These are phyloP conservation scores for Gaultheria prostrata DNA, from an alignment of 148 eudicot species.

Conservation along the genomic window DNA sequence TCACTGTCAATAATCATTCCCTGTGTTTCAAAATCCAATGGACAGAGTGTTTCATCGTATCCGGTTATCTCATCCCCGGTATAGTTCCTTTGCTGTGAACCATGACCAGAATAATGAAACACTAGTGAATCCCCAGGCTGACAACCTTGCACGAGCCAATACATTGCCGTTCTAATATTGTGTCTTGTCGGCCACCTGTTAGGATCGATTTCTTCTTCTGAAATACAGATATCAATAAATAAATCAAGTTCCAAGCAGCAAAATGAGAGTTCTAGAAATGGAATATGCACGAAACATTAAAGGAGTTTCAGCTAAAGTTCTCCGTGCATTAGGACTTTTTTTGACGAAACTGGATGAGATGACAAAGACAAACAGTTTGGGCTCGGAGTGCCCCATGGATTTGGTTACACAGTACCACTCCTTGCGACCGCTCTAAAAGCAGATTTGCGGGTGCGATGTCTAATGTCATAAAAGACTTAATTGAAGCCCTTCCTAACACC, in stretches of 20 bases:
- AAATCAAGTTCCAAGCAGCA: slow-evolving; percentile 10
- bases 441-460: too few relatives aligned
- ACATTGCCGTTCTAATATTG: slow-evolving; percentile 51
- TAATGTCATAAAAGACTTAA: too few relatives aligned
- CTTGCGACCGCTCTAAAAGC: too few relatives aligned
- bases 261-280: not conserved
- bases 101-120: slow-evolving; percentile 64
- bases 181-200: slow-evolving; percentile 42
- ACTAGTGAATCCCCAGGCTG: slow-evolving; percentile 59
- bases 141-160: slow-evolving; percentile 59
- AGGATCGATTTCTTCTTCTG: slow-evolving; percentile 57
- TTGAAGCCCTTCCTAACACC: too few relatives aligned
- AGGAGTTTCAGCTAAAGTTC: not conserved
- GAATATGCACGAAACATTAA: slow-evolving; percentile 1
- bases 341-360: not conserved
- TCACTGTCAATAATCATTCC: slow-evolving; percentile 58
- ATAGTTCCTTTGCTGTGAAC: slow-evolving; percentile 50
- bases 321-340: not conserved
- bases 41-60: slow-evolving; percentile 55
- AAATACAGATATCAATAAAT: slow-evolving; percentile 17
- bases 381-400: too few relatives aligned
- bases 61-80: slow-evolving; percentile 54
- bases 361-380: not conserved
- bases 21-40: slow-evolving; percentile 52
- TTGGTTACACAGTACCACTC: too few relatives aligned